Evolutionary conservation across 75 land plant genomes (phyloP), one percentile per base, ranked within the genome.

Genomic region (Picea glauca): DNA sequence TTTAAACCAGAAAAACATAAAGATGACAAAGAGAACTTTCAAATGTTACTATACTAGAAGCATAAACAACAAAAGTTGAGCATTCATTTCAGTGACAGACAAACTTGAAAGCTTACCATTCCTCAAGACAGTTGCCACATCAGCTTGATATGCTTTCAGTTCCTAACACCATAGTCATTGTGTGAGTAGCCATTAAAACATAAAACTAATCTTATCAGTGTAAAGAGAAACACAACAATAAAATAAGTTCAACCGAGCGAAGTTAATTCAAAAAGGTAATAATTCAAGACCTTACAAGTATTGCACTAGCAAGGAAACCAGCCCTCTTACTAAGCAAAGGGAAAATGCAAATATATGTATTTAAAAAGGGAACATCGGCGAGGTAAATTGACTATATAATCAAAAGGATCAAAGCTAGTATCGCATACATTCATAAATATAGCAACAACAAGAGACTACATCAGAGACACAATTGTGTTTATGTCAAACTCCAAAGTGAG

Each of bases 121-220:
- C 77, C 99, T 85, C 26, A 97, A 82, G n/a, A 95, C 98, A 75
- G 93, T 95, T 61, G 99, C 99, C 80, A 95, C 87, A 84, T 97
- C 99, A 72, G 99, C 99, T 82, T 97, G 98, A 66, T 97, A 97
- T 6, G 99, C 99, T 62, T 94, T 88, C 77, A 97, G 83, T 82
- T 97, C 99, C 99, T 97, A 74, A 80, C 82, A 65, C 43, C 46
- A 70, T 43, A 40, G 11, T 40, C 50, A 2, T 33, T 15, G 35
- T 43, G 11, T 70, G n/a, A 70, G 56, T 70, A 20, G 23, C 35
- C 20, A 67, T 15, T 33, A 67, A 70, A 21, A 70, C 50, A 40
- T 20, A 63, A 26, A 70, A 68, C 13, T 33, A 68, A 43, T 40
- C 8, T 17, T n/a, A 0, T 70, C 54, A 38, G n/a, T 70, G 35